Evolutionary conservation across 2,329 filamentous ascomycete genomes (phyloP).

Genomic region (Stachybotrys echinatus): DNA sequence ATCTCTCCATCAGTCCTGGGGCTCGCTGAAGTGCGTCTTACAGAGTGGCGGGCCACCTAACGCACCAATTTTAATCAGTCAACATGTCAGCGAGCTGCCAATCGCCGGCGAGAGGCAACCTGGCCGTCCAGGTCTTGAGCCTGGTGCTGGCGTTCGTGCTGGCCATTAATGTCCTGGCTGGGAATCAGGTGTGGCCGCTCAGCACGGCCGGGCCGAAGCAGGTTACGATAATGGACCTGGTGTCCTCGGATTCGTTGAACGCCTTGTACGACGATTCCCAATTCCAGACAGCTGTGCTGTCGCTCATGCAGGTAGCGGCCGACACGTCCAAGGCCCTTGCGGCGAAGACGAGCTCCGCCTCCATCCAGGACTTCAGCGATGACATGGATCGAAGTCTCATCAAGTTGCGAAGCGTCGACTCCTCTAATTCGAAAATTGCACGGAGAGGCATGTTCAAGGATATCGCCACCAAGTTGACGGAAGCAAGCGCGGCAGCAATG

Average conservation of each 20-base stretch:
- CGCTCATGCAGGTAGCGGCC: not conserved
- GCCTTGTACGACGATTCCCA: not conserved
- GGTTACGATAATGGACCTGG: not conserved
- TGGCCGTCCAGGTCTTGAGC: not conserved
- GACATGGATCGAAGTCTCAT: not conserved
- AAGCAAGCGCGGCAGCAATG: not conserved
- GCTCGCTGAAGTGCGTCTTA: too few species aligned
- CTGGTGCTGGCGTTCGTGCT: not conserved
- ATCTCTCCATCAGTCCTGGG: too few species aligned
- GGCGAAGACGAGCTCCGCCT: not conserved
- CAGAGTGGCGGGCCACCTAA: too few species aligned
- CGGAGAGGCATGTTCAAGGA: not conserved
- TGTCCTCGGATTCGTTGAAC: not conserved
- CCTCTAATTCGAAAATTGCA: not conserved
- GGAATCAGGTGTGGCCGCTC: conserved; percentile 1
- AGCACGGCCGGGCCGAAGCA: not conserved
- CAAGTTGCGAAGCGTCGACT: not conserved
- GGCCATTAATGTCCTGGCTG: not conserved
- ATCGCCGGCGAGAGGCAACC: too few species aligned
- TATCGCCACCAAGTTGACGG: not conserved
- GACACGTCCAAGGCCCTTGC: not conserved
- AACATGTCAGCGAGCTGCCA: too few species aligned
- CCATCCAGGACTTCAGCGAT: not conserved
- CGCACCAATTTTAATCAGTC: too few species aligned
- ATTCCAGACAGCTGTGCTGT: not conserved